Conservation (phyloP, 1,284 basidiomycete genomes). For the Ceratobasidium sp. region DNA sequence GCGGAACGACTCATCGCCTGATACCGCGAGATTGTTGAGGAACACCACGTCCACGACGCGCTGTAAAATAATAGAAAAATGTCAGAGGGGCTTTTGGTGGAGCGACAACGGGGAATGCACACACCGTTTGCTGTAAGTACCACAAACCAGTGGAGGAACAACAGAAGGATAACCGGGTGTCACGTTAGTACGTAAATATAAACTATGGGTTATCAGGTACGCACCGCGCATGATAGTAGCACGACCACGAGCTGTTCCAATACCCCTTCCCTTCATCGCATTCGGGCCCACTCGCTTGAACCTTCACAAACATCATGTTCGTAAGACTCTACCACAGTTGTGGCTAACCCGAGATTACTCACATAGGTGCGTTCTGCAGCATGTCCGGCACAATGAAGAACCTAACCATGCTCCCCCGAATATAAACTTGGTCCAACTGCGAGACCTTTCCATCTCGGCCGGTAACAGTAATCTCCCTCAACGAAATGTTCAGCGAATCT, state of each 20-base stretch:
- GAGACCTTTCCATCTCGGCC: conserved; percentile 98
- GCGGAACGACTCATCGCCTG: conserved; percentile 65
- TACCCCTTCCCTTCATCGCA: conserved; percentile 98
- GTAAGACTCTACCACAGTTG: conserved; percentile 11
- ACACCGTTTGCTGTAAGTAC: conserved; percentile 69
- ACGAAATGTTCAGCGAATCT: conserved; percentile 96
- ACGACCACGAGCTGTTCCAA: conserved; percentile 95
- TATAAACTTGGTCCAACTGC: conserved; percentile 99
- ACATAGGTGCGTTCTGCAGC: conserved; percentile 99
- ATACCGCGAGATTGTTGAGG: conserved; percentile 67
- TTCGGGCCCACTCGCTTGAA: conserved; percentile 99
- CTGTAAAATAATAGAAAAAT: conserved; percentile 56
- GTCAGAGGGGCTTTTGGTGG: conserved; percentile 39
- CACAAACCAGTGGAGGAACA: conserved; percentile 46
- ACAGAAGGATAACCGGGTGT: not conserved
- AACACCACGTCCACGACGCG: conserved; percentile 84
- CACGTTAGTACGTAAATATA: not conserved
- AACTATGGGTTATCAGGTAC: conserved; percentile 58
- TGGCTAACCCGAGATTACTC: conserved; percentile 58
- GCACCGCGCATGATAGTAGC: conserved; percentile 91
- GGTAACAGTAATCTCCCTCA: conserved; percentile 98
- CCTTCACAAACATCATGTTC: conserved; percentile 62
- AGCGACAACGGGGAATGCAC: conserved; percentile 45
- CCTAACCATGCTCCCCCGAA: conserved; percentile 95
- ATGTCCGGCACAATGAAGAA: conserved; percentile 99